These are phyloP conservation scores for Echites panduratus DNA, from an alignment of 257 asterid species.

Conservation along the genomic window DNA sequence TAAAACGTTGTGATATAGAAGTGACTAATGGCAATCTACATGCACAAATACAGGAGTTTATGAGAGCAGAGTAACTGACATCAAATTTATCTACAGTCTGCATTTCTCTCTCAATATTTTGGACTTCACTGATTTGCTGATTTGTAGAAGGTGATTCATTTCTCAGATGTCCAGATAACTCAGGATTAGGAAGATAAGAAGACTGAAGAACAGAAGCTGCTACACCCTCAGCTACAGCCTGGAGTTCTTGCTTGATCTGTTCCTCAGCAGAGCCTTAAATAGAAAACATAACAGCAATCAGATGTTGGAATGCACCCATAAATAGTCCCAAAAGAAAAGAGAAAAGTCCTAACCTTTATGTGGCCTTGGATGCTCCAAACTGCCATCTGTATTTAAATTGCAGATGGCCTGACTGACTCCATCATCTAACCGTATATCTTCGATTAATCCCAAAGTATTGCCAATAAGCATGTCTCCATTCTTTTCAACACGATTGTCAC, in stretches of 20 bases:
- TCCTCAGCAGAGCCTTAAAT: conserved; percentile 71
- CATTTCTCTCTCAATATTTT: conserved; percentile 39
- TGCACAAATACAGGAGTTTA: background rate
- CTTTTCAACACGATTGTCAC: conserved; percentile 28
- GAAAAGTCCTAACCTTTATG: conserved; percentile 40
- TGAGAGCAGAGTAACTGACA: conserved; percentile 34
- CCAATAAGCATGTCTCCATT: conserved; percentile 29
- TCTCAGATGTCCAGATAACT: conserved; percentile 30
- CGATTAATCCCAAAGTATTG: conserved; percentile 26
- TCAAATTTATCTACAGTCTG: conserved; percentile 48
- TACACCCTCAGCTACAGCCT: conserved; percentile 92
- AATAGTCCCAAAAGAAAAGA: background rate
- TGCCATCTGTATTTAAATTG: conserved; percentile 35
- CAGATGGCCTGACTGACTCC: conserved; percentile 35
- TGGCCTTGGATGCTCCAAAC: conserved; percentile 39
- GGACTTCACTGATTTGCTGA: conserved; percentile 38
- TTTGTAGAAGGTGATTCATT: conserved; percentile 38
- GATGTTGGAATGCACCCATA: background rate
- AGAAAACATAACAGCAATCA: conserved; percentile 16
- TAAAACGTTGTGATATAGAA: conserved; percentile 5
- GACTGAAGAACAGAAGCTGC: conserved; percentile 88
- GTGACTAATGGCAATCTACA: background rate
- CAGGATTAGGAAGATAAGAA: conserved; percentile 46
- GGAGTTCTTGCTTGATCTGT: conserved; percentile 80
- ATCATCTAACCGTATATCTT: conserved; percentile 37